A percentile compares a stretch with the other conserved stretches of the same genome.
These are phyloP conservation scores for Xerocomellus amylosporus DNA, from an alignment of 768 basidiomycete species.

Conservation along the genomic window DNA sequence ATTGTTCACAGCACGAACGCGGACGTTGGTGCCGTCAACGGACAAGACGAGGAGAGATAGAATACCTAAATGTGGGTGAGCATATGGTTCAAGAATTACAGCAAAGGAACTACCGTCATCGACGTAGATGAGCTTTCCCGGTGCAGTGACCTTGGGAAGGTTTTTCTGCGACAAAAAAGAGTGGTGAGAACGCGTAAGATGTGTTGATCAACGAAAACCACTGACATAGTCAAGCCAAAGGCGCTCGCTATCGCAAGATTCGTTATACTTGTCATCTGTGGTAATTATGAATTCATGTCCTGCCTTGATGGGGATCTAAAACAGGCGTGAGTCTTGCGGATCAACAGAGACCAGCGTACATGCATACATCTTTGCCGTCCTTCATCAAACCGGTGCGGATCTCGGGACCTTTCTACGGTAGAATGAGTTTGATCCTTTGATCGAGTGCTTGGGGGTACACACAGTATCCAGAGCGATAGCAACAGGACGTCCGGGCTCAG, in stretches of 20 bases:
- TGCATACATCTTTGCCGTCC: constrained; percentile 78
- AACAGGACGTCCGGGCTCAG: constrained; percentile 82
- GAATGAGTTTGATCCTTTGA: constrained; percentile 3
- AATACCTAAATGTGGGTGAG: constrained; percentile 47
- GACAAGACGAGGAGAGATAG: constrained; percentile 89
- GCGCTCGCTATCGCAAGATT: constrained; percentile 76
- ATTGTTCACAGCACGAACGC: constrained; percentile 85
- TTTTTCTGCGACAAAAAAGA: constrained; percentile 55
- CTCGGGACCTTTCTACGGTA: constrained; percentile 91
- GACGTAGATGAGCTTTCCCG: constrained; percentile 97
- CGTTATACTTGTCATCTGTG: constrained; percentile 77
- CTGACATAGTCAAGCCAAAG: constrained; percentile 94
- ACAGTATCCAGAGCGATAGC: constrained; percentile 98
- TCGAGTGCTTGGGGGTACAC: constrained; percentile 28
- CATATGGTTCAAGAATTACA: not conserved
- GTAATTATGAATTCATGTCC: constrained; percentile 94
- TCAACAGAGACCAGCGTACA: constrained; percentile 6
- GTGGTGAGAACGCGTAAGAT: not conserved
- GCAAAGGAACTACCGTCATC: constrained; percentile 70
- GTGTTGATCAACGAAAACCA: constrained; percentile 14
- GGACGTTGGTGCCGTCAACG: constrained; percentile 77
- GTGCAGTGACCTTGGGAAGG: constrained; percentile 90
- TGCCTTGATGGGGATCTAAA: constrained; percentile 75
- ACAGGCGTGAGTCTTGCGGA: constrained; percentile 3
- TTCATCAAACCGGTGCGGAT: constrained; percentile 95